Evolutionary conservation across 768 basidiomycete genomes (phyloP), one percentile per base, ranked within the genome.

Genomic region (Mycena capillaripes): DNA sequence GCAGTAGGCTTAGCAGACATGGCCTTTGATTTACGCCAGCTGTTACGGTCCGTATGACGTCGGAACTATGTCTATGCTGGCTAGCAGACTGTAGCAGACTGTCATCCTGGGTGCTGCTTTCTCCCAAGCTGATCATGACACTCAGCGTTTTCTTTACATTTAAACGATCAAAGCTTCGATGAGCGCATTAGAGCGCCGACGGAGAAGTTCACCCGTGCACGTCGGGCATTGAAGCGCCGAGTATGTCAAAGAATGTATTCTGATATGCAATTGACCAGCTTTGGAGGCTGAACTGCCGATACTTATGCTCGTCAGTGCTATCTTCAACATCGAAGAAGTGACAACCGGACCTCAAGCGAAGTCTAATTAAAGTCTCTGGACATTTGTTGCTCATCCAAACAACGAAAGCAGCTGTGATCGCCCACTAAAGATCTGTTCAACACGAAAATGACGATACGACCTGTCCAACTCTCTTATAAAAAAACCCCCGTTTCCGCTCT

Each of bases 201-300:
- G 48, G 60, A 48, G 60, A 61, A 61, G 60, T 46, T 46, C 60
- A 61, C 60, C 48, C 42, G 60, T 34, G 60, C 60, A 61, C 60
- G 60, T 61, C 44, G 44, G 60, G 25, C 17, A 61, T 61, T 48
- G 30, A 29, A 61, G 60, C 60, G 60, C 32, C 48, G 60, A 61
- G 44, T 48, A 48, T 61, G 60, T 48, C 60, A 61, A 61, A 27
- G 60, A 61, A 61, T 61, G 60, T 61, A 61, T 61, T 61, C 60
- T 30, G 29, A 29, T 48, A 61, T 61, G 60, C 48, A 42, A 61
- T 61, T 61, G 44, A 61, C 60, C 44, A 48, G 44, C 60, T 61
- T 60, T 60, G 59, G 44, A 29, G 59, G 60, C 48, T 61, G 44
- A n/a, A n/a, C n/a, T n/a, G n/a, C n/a, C n/a, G n/a, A n/a, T n/a